Percentiles rank a stretch among this genome's conserved stretches.
phyloP scores from a whole-genome alignment of 169 alveolate species.

The Plasmodium berghei region DNA sequence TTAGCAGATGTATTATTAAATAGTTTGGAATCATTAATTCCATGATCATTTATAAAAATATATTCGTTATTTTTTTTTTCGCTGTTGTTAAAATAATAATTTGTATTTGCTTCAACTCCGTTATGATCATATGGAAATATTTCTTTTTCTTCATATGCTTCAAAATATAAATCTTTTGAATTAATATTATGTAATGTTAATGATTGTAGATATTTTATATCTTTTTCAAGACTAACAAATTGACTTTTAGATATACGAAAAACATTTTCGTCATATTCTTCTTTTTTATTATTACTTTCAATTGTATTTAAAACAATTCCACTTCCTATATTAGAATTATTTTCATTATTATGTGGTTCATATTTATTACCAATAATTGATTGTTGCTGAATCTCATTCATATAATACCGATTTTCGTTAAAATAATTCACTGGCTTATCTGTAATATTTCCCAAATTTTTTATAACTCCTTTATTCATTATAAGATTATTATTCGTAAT shows the following conservation, averaged over 20 bases:
- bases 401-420: too few species aligned
- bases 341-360: too few species aligned
- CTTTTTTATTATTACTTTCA: conserved; percentile 3
- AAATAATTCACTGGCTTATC: too few species aligned
- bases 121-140: background rate
- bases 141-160: conserved; percentile 43
- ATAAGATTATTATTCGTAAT: too few species aligned
- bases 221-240: conserved; percentile 42
- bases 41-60: background rate
- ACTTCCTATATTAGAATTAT: too few species aligned
- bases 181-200: conserved; percentile 30
- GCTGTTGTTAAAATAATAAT: too few species aligned
- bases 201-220: conserved; percentile 47
- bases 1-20: background rate
- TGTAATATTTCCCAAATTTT: too few species aligned
- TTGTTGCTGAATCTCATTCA: too few species aligned
- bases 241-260: conserved; percentile 45
- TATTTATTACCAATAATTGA: too few species aligned
- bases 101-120: background rate
- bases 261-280: conserved; percentile 27
- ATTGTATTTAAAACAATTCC: too few species aligned
- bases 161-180: conserved; percentile 39
- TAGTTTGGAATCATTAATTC: background rate
- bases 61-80: too few species aligned
- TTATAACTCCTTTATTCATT: too few species aligned